A percentile compares a stretch with the other conserved stretches of the same genome.
Evolutionary conservation across 2,329 filamentous ascomycete genomes (phyloP).

Genomic region (Nemania abortiva): DNA sequence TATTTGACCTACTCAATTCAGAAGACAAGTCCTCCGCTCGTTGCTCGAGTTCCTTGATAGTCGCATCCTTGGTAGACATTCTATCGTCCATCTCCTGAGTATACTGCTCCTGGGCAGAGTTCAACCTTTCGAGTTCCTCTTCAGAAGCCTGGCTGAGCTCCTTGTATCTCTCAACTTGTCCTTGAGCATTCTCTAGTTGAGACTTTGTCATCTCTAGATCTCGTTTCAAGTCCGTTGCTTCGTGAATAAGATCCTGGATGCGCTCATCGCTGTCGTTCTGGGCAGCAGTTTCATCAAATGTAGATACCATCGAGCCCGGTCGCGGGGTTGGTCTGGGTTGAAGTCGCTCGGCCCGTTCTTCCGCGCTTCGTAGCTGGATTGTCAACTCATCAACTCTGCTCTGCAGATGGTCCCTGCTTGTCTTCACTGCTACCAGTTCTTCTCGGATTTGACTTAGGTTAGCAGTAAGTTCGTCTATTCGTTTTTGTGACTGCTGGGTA

Average conservation of each 20-base stretch:
- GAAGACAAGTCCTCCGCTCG: conserved; percentile 84
- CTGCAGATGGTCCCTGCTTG: conserved; percentile 89
- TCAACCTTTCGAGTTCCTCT: conserved; percentile 84
- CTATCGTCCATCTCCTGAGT: conserved; percentile 84
- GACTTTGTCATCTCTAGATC: conserved; percentile 84
- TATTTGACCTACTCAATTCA: conserved; percentile 85
- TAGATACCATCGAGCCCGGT: conserved; percentile 58
- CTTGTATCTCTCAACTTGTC: conserved; percentile 88
- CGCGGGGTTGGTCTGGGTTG: conserved; percentile 81
- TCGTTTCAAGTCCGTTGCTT: conserved; percentile 87
- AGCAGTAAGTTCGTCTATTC: conserved; percentile 89
- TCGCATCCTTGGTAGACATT: conserved; percentile 81
- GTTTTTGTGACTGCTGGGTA: conserved; percentile 85
- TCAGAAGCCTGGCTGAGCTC: conserved; percentile 88
- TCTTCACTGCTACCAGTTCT: conserved; percentile 87
- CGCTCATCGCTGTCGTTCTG: conserved; percentile 68
- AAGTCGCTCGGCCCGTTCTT: conserved; percentile 85
- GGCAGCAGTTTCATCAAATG: conserved; percentile 55
- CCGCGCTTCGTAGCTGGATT: conserved; percentile 87
- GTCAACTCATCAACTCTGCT: conserved; percentile 88
- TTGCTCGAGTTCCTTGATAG: conserved; percentile 84
- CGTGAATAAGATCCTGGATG: conserved; percentile 83
- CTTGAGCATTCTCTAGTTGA: conserved; percentile 84
- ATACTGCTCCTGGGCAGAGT: conserved; percentile 85
- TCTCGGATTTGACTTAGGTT: conserved; percentile 85